A percentile compares a stretch with the other conserved stretches of the same genome.
Evolutionary conservation across 306 rosid species (phyloP).

Genomic region (Prunus davidiana): DNA sequence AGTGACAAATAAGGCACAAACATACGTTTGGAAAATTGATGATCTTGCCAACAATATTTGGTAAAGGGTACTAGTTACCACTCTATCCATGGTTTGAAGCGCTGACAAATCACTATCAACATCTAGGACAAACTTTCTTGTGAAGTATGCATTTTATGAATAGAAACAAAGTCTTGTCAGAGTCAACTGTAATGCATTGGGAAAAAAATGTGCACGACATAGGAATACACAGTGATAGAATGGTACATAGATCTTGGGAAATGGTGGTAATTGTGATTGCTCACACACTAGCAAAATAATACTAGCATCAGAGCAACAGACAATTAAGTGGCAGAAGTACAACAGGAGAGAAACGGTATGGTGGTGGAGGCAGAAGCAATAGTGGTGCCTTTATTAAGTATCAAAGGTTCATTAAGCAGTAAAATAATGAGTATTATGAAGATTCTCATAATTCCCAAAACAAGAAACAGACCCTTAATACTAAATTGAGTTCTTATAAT

Average conservation of each 20-base stretch:
- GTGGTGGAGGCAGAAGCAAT: neutral
- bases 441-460: neutral
- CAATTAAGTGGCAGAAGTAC: neutral
- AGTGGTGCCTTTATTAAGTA: neutral
- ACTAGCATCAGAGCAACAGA: neutral
- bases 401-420: neutral
- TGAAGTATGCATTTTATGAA: neutral
- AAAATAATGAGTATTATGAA: constrained; percentile 3
- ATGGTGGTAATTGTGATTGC: neutral
- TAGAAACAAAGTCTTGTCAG: neutral
- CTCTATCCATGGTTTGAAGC: neutral
- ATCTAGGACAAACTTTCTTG: neutral
- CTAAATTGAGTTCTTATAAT: neutral
- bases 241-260: neutral
- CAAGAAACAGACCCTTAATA: neutral
- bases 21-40: neutral
- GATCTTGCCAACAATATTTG: neutral
- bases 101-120: neutral
- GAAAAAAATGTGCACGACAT: neutral
- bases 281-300: neutral
- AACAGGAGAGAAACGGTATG: neutral
- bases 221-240: neutral
- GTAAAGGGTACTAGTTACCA: neutral
- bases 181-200: neutral
- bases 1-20: neutral